Conservation (phyloP, 257 asterid species). For the Capsicum baccatum region DNA sequence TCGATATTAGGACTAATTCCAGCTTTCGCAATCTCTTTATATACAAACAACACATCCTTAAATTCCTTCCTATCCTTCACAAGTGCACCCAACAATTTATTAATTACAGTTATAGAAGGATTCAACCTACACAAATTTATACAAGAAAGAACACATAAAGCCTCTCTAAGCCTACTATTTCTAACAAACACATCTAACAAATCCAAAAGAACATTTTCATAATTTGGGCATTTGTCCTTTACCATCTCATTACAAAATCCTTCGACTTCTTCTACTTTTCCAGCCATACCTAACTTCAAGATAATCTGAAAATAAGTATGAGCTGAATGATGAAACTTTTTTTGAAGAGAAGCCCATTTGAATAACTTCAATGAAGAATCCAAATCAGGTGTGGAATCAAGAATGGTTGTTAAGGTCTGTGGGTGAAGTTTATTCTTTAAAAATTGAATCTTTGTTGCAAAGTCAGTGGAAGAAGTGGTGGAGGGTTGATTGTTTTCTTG, state of each 20-base stretch:
- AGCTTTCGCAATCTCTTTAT: slow-evolving; percentile 84
- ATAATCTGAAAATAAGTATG: slow-evolving; percentile 67
- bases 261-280: slow-evolving; percentile 74
- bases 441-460: slow-evolving; percentile 58
- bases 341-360: slow-evolving; percentile 85
- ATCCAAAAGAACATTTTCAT: slow-evolving; percentile 54
- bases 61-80: slow-evolving; percentile 61
- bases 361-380: slow-evolving; percentile 66
- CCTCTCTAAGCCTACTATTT: slow-evolving; percentile 63
- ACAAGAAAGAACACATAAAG: slow-evolving; percentile 67
- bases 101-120: slow-evolving; percentile 55
- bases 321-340: slow-evolving; percentile 58
- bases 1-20: slow-evolving; percentile 66
- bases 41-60: slow-evolving; percentile 80
- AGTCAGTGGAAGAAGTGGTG: slow-evolving; percentile 43
- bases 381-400: slow-evolving; percentile 70
- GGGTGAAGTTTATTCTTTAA: slow-evolving; percentile 63
- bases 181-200: slow-evolving; percentile 60
- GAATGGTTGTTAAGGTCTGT: slow-evolving; percentile 50
- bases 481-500: slow-evolving; percentile 50
- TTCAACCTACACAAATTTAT: slow-evolving; percentile 56
- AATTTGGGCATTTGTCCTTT: slow-evolving; percentile 57
- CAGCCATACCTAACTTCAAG: slow-evolving; percentile 76
- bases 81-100: slow-evolving; percentile 61
- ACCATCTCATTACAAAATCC: slow-evolving; percentile 71